These are phyloP conservation scores for Polyporus tsugae DNA, from an alignment of 1,284 basidiomycete genomes.

Conservation along the genomic window DNA sequence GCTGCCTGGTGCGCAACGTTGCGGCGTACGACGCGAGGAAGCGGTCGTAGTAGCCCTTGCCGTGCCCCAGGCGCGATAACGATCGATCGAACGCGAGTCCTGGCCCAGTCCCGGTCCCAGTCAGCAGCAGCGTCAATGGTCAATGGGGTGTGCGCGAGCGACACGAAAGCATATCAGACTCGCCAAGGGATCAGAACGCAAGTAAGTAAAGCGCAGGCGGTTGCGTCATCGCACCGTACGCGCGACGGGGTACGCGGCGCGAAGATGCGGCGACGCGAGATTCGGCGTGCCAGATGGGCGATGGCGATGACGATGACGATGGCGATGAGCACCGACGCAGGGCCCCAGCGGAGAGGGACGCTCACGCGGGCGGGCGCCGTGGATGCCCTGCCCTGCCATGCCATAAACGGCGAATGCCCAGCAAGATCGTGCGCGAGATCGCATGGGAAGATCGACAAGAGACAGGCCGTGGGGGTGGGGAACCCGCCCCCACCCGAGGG, in stretches of 20 bases:
- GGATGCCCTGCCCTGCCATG: constrained; percentile 12
- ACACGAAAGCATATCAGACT: not conserved
- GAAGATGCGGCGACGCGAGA: constrained; percentile 7
- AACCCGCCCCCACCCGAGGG: not conserved
- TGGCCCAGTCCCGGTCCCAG: constrained; percentile 37
- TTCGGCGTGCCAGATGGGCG: not conserved
- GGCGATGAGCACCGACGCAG: not conserved
- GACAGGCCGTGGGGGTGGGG: constrained; percentile 9
- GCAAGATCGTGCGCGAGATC: constrained; percentile 14
- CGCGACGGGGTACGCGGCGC: not conserved
- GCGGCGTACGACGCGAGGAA: constrained; percentile 66
- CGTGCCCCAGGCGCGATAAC: constrained; percentile 78
- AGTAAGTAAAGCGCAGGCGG: not conserved
- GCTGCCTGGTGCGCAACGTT: constrained; percentile 16
- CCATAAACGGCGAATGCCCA: constrained; percentile 3
- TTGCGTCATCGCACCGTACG: not conserved
- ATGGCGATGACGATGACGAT: not conserved
- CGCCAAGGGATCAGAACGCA: not conserved
- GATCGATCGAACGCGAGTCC: constrained; percentile 80
- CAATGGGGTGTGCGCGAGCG: too few relatives aligned
- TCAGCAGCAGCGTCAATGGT: not conserved
- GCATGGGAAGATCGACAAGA: constrained; percentile 22
- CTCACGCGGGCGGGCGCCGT: constrained; percentile 2
- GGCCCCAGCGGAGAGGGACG: not conserved
- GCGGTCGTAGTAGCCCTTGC: constrained; percentile 83